These are phyloP conservation scores for Emergomyces pasteurianus DNA, from an alignment of 2,329 filamentous ascomycete genomes.

Conservation along the genomic window DNA sequence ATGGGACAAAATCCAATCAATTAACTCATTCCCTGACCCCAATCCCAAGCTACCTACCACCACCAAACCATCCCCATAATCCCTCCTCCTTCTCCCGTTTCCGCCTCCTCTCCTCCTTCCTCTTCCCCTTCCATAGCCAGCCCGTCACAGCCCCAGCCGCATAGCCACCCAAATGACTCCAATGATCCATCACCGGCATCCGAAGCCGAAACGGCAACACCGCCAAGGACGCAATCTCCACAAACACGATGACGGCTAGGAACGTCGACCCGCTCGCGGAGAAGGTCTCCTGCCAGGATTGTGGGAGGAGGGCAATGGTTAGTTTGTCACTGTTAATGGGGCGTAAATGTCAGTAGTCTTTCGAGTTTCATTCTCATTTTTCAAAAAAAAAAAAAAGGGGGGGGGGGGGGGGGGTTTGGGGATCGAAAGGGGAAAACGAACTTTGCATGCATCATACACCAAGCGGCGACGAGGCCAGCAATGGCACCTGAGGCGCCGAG, in stretches of 20 bases:
- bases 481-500: conserved; percentile 42
- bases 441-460: conserved; percentile 37
- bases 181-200: conserved; percentile 27
- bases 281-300: conserved; percentile 27
- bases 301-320: conserved; percentile 31
- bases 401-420: too few species aligned
- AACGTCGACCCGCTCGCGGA: conserved; percentile 31
- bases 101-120: conserved; percentile 10
- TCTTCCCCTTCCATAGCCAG: conserved; percentile 12
- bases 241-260: conserved; percentile 20
- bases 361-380: neutral
- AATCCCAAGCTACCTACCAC: neutral
- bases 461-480: conserved; percentile 38
- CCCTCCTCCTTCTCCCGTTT: conserved; percentile 7
- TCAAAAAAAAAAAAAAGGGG: neutral
- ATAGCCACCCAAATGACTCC: conserved; percentile 33
- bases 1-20: neutral
- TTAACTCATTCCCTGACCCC: neutral
- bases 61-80: conserved; percentile 3
- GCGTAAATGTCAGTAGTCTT: neutral
- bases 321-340: conserved; percentile 24
- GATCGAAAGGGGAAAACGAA: conserved; percentile 14
- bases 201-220: conserved; percentile 15
- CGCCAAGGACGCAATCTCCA: conserved; percentile 25
- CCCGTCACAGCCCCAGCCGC: conserved; percentile 23